Conservation (phyloP, 139 green algal genomes). For the Chara braunii region DNA sequence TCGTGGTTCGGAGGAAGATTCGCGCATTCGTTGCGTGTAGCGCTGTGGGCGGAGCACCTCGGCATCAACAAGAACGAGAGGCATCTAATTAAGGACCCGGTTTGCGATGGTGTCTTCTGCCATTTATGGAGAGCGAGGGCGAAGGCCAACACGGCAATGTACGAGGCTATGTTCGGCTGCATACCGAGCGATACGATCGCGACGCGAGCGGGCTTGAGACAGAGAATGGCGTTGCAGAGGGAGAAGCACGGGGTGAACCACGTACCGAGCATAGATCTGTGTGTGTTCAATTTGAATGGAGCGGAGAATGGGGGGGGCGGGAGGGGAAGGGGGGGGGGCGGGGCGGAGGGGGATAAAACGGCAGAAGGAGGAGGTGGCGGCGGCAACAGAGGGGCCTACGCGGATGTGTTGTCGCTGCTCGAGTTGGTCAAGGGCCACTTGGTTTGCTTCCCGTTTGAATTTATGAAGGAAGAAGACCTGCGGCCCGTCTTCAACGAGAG, state of each 20-base stretch:
- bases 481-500: neutral
- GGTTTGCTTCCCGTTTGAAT: neutral
- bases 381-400: too few species aligned
- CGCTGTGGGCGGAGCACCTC: neutral
- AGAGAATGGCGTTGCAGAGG: too few species aligned
- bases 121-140: neutral
- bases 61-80: neutral
- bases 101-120: neutral
- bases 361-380: too few species aligned
- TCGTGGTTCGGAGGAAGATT: neutral
- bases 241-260: too few species aligned
- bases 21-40: neutral
- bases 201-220: too few species aligned
- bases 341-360: too few species aligned
- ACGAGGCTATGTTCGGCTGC: neutral
- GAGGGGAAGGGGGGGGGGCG: too few species aligned
- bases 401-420: too few species aligned
- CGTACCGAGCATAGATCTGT: too few species aligned
- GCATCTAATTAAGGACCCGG: neutral
- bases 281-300: too few species aligned
- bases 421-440: neutral
- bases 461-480: neutral
- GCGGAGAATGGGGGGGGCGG: too few species aligned
- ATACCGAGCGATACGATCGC: neutral
- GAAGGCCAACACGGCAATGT: neutral